These are phyloP conservation scores for Erodium texanum DNA, from an alignment of 441 rosid genomes.

Conservation along the genomic window DNA sequence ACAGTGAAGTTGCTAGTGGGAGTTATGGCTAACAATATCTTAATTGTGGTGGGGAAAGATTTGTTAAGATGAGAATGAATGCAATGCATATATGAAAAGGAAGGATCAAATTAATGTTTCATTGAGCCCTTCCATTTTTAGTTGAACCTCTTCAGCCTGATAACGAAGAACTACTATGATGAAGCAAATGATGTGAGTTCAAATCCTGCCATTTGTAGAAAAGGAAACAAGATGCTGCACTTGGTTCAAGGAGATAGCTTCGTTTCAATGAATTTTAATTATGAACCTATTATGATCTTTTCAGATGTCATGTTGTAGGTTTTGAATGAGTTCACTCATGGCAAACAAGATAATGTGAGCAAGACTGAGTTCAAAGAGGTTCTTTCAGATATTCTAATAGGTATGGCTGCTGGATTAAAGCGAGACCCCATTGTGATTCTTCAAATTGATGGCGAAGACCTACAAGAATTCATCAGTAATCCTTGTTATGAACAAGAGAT, in stretches of 20 bases:
- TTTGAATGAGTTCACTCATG: conserved; percentile 75
- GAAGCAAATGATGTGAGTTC: background rate
- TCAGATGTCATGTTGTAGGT: conserved; percentile 32
- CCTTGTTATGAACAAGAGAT: conserved; percentile 63
- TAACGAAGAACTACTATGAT: background rate
- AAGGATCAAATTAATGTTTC: background rate
- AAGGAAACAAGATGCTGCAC: too few species aligned
- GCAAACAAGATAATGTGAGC: conserved; percentile 63
- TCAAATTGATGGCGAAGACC: conserved; percentile 95
- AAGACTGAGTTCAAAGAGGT: conserved; percentile 79
- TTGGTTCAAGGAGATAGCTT: background rate
- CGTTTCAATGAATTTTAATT: background rate
- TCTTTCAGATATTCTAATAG: conserved; percentile 72
- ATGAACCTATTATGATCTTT: background rate
- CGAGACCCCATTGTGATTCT: conserved; percentile 91
- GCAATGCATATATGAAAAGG: background rate
- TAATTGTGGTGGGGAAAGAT: background rate
- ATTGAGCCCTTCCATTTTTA: background rate
- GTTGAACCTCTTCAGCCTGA: background rate
- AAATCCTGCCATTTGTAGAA: background rate
- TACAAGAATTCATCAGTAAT: conserved; percentile 55
- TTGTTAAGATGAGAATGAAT: background rate
- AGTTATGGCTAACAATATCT: background rate
- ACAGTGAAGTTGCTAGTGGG: background rate
- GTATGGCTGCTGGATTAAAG: conserved; percentile 95